Percentiles rank a stretch among this genome's conserved stretches.
These are phyloP conservation scores for Chlorella sp. DNA, from an alignment of 139 green algal species.

Conservation along the genomic window DNA sequence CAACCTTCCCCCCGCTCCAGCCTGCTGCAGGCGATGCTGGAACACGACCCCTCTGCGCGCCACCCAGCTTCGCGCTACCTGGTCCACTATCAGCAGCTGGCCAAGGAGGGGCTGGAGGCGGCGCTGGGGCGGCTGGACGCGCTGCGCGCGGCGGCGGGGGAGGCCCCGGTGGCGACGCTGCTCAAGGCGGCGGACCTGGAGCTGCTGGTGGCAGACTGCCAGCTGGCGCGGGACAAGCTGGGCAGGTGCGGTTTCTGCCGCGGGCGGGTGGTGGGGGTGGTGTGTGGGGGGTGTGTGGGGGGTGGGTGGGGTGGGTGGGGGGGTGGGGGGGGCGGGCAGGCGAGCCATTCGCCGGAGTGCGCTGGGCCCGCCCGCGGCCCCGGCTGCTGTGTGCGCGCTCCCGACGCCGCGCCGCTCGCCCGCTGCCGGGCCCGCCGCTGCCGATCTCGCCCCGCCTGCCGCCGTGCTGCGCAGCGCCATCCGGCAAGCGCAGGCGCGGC, in stretches of 20 bases:
- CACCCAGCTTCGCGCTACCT: constrained; percentile 5
- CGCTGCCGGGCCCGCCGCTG: background rate
- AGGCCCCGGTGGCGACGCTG: background rate
- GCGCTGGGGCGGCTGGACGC: background rate
- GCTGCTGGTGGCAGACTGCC: constrained; percentile 7
- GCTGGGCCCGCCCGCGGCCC: too few relatives aligned
- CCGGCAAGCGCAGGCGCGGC: background rate
- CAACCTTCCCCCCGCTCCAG: too few relatives aligned
- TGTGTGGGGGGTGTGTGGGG: background rate
- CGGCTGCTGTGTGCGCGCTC: background rate
- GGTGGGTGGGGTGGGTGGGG: background rate
- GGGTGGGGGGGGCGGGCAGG: background rate
- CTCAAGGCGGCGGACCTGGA: background rate
- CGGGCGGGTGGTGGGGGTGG: background rate
- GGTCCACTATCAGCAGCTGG: constrained; percentile 23
- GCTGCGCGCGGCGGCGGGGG: background rate
- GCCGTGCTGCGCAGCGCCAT: background rate
- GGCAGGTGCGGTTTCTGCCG: background rate
- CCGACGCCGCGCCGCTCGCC: too few relatives aligned
- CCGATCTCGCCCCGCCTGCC: background rate
- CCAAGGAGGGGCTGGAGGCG: background rate
- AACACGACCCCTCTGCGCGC: constrained; percentile 11
- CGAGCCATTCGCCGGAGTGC: background rate
- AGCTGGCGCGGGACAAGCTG: constrained; percentile 13
- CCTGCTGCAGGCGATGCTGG: too few relatives aligned